Conservation (phyloP, 2,329 filamentous ascomycete genomes). For the Sporothrix schenckii region DNA sequence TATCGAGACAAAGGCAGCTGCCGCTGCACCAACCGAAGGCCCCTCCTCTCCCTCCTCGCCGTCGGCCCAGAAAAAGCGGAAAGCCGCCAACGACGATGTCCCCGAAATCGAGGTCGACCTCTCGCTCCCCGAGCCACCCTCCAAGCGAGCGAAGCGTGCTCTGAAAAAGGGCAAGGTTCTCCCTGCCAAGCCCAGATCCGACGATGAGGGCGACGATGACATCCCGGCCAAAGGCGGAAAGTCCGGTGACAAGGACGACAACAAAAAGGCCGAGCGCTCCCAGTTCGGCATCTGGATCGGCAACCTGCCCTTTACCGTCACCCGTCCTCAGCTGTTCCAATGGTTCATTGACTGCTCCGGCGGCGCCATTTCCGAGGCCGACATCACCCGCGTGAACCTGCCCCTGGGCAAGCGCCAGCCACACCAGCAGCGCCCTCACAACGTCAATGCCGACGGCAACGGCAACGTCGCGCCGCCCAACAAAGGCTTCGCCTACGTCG, state of each 20-base stretch:
- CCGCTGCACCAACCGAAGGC: not conserved
- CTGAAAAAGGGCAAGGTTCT: slow-evolving; percentile 79
- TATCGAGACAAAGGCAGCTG: slow-evolving; percentile 19
- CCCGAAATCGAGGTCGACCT: slow-evolving; percentile 89
- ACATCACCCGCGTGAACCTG: slow-evolving; percentile 83
- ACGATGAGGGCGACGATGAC: slow-evolving; percentile 29
- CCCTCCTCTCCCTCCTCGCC: slow-evolving; percentile 39
- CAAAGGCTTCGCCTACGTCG: slow-evolving; percentile 95
- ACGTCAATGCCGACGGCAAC: slow-evolving; percentile 41
- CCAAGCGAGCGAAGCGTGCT: slow-evolving; percentile 87
- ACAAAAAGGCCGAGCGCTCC: slow-evolving; percentile 62
- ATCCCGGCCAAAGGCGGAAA: slow-evolving; percentile 8
- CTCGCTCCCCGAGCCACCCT: slow-evolving; percentile 85
- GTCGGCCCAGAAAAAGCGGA: slow-evolving; percentile 74
- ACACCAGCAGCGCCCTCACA: slow-evolving; percentile 30
- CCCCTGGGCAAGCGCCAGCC: slow-evolving; percentile 52
- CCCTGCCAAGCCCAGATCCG: slow-evolving; percentile 47
- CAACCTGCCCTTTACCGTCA: slow-evolving; percentile 84
- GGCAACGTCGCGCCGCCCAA: slow-evolving; percentile 57
- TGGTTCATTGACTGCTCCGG: slow-evolving; percentile 78
- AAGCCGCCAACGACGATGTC: slow-evolving; percentile 49
- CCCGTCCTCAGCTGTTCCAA: slow-evolving; percentile 70
- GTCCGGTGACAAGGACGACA: slow-evolving; percentile 9
- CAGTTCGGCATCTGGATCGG: slow-evolving; percentile 93
- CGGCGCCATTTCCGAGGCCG: slow-evolving; percentile 64